Percentiles rank a stretch among this genome's conserved stretches.
Conservation (phyloP, 129 eudicot species). For the Saussurea involucrata region DNA sequence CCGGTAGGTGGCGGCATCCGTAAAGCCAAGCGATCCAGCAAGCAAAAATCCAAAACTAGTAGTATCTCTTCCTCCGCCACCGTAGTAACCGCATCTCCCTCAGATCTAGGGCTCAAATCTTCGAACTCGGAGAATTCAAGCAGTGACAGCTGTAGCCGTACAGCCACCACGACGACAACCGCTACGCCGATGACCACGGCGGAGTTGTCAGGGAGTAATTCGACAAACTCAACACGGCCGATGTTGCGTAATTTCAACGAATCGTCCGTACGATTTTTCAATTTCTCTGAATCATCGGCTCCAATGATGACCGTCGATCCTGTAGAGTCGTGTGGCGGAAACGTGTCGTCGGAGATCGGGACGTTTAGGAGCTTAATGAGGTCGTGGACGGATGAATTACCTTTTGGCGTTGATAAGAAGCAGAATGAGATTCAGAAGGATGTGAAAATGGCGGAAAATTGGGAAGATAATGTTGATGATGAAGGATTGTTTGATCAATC, state of each 20-base stretch:
- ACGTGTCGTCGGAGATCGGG: constrained; percentile 7
- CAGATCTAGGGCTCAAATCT: constrained; percentile 1
- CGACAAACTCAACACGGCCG: background rate
- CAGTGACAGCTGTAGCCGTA: constrained; percentile 19
- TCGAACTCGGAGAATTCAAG: constrained; percentile 23
- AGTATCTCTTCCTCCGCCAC: background rate
- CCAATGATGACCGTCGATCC: background rate
- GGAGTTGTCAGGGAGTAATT: constrained; percentile 5
- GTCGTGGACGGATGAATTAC: background rate
- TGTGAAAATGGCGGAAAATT: background rate
- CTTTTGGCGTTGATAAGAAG: background rate
- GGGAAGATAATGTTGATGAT: background rate
- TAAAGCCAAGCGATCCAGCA: constrained; percentile 19
- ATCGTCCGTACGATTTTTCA: background rate
- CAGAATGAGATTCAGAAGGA: background rate
- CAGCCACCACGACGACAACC: background rate
- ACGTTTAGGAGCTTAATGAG: background rate
- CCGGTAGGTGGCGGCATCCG: constrained; percentile 33
- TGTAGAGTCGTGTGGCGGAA: background rate
- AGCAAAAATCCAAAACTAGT: background rate
- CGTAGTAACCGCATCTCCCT: background rate
- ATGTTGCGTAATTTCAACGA: background rate
- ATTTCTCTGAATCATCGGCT: background rate
- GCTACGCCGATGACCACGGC: background rate
- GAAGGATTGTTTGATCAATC: constrained; percentile 22